Base-by-base conservation (phyloP, 2,329 filamentous ascomycete genomes). In the Penicillium sp. region DNA sequence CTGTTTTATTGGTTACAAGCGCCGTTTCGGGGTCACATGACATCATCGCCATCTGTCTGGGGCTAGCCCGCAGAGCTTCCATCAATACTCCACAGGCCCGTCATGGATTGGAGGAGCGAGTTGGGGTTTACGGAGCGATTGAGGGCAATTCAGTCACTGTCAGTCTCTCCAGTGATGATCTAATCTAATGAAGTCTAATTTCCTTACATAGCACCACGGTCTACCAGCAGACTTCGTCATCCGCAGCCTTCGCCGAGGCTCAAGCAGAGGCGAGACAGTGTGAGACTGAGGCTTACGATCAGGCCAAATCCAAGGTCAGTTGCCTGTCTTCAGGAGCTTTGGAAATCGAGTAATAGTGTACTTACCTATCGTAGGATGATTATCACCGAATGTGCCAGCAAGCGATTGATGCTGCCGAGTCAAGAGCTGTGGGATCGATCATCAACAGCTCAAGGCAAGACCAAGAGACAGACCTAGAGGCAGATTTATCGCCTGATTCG, bases 81-180 rank as follows among this genome's bases (percentile, higher is more conserved):
- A 67, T 48, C 68, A 53, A 14, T 30, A 33, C 59, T 78, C 87
- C 82, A 78, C 77, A 73, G 57, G 67, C 19, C 65, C 70, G 37
- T 53, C 68, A 58, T 62, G 28, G 70, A 69, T 40, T 89, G 87
- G 87, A 83, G 79, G 68, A 71, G 72, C 25, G 75, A 76, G 2
- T 74, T 89, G 60, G 82, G 83, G 10, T 87, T 87, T 38, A 80
- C 84, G 13, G 84, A 87, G 56, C 82, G 89, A 58, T 86, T 89
- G 73, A 83, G 84, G 58, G 84, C 82, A 60, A 87, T 91, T 54
- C 82, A 89, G 66, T 83, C 79, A 60, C 80, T 89, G 87, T 88
- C 74, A 79, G 86, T 76, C 42, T 57, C 46, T 35, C 26, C 26
- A 28, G 25, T 56, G 6, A 16, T 35, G 35, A 38, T 28, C 30